Conservation (phyloP, 2,329 filamentous ascomycete genomes). For the Xylaria sp. region DNA sequence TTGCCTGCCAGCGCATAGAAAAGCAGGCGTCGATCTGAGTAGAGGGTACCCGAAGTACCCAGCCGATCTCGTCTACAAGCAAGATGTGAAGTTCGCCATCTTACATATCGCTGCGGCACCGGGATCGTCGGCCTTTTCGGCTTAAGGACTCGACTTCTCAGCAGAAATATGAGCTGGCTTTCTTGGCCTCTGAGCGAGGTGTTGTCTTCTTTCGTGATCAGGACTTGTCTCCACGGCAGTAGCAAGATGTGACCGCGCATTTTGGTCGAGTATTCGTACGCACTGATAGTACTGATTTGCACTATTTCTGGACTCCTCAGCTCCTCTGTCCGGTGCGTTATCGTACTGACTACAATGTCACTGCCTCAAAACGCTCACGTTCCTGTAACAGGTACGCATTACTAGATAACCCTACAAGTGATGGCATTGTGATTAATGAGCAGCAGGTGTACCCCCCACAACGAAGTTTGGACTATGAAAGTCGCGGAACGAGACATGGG, state of each 20-base stretch:
- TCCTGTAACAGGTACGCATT: conserved; percentile 19
- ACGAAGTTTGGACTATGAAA: conserved; percentile 26
- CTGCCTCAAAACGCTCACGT: conserved; percentile 27
- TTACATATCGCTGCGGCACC: conserved; percentile 20
- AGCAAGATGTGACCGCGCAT: conserved; percentile 15
- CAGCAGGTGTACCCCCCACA: conserved; percentile 22
- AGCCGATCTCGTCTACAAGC: not conserved
- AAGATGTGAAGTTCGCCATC: conserved; percentile 25
- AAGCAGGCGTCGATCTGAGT: conserved; percentile 23
- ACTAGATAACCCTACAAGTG: too few relatives aligned
- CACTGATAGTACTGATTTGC: not conserved
- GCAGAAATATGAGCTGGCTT: conserved; percentile 19
- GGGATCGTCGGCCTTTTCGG: conserved; percentile 28
- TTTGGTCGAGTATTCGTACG: conserved; percentile 20
- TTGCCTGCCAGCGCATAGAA: conserved; percentile 18
- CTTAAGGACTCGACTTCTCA: conserved; percentile 21
- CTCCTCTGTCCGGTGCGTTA: not conserved
- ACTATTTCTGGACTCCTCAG: not conserved
- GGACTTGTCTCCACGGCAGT: conserved; percentile 20
- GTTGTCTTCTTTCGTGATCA: conserved; percentile 31
- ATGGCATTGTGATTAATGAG: not conserved
- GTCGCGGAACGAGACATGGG: conserved; percentile 18
- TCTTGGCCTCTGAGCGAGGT: conserved; percentile 20
- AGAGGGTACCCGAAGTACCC: conserved; percentile 19
- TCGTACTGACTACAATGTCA: conserved; percentile 1